Base-by-base conservation (phyloP, 495 filamentous ascomycete genomes). In the Xylaria acuta region DNA sequence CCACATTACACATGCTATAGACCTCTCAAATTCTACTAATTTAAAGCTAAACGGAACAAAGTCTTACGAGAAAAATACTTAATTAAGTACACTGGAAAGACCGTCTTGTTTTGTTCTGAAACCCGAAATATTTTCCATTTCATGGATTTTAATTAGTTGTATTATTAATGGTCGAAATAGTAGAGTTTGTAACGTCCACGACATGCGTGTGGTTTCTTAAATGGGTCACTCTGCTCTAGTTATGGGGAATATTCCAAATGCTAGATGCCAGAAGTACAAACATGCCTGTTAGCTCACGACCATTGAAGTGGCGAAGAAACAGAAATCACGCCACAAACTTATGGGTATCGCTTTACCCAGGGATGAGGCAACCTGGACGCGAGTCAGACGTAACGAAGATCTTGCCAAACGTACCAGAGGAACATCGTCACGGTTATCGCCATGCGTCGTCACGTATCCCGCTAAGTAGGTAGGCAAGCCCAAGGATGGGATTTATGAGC, bases 281-380 rank as follows among this genome's bases (percentile, higher is more conserved):
- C 8, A 60, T 60, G 58, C 58, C 58, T 38, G 58, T 60, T 36
- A 38, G 58, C 34, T 40, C n/a, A 60, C 34, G 18, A 60, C 58
- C 11, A 60, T 60, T 38, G 18, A 60, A n/a, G 58, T 12, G 14
- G 34, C 58, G n/a, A 36, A 60, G 34, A 40, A 38, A 22, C 18
- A 3, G 11, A 18, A 60, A 60, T 60, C 58, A 60, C 58, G n/a
- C 58, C 58, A 60, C 20, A 60, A 60, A 53, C 22, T n/a, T 59
- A 59, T 59, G 54, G 54, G 54, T 59, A 59, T 60, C 20, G 18
- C 14, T 40, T 22, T 36, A 9, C 11, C 58, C 58, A 60, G 30
- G 58, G 34, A 60, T 60, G 58, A 60, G 58, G 58, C 18, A 60
- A n/a, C 32, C 38, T 60, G 38, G 12, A 40, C 20, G 22, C 58